These are phyloP conservation scores for Fraxinus platypoda DNA, from an alignment of 305 asterid genomes.

Conservation along the genomic window DNA sequence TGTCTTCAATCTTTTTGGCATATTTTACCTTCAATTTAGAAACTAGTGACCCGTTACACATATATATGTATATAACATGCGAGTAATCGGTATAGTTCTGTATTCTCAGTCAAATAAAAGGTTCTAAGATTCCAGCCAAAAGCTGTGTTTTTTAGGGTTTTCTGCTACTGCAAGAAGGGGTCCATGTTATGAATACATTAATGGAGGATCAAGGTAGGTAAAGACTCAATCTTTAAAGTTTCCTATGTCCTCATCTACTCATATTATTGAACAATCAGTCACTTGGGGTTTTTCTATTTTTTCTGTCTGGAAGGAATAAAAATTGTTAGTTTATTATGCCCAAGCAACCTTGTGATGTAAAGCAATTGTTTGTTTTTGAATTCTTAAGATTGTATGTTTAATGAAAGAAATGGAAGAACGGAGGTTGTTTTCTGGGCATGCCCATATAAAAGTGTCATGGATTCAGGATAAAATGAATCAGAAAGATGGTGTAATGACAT, in stretches of 20 bases:
- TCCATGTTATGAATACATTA: conserved; percentile 31
- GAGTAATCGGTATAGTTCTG: conserved; percentile 1
- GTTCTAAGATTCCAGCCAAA: conserved; percentile 49
- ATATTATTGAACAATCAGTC: background rate
- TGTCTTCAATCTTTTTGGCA: conserved; percentile 31
- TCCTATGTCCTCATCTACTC: conserved; percentile 16
- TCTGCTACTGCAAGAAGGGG: conserved; percentile 53
- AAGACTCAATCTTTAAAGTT: conserved; percentile 18
- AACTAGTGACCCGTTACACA: conserved; percentile 25
- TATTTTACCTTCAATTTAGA: conserved; percentile 29
- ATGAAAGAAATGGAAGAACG: conserved; percentile 29
- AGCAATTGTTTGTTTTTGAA: conserved; percentile 21
- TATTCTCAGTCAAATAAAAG: conserved; percentile 20
- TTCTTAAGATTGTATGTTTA: conserved; percentile 28
- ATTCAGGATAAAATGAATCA: conserved; percentile 25
- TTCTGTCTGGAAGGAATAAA: conserved; percentile 12
- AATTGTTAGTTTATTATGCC: conserved; percentile 11
- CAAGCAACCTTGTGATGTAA: background rate
- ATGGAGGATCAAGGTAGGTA: conserved; percentile 28
- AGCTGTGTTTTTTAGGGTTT: conserved; percentile 56
- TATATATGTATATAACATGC: conserved; percentile 26
- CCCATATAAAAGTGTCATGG: conserved; percentile 43
- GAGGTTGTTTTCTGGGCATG: conserved; percentile 33
- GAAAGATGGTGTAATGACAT: conserved; percentile 36
- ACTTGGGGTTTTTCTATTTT: conserved; percentile 11